Conservation (phyloP, 192 early-diverging fungal species). For the Linnemannia elongata region DNA sequence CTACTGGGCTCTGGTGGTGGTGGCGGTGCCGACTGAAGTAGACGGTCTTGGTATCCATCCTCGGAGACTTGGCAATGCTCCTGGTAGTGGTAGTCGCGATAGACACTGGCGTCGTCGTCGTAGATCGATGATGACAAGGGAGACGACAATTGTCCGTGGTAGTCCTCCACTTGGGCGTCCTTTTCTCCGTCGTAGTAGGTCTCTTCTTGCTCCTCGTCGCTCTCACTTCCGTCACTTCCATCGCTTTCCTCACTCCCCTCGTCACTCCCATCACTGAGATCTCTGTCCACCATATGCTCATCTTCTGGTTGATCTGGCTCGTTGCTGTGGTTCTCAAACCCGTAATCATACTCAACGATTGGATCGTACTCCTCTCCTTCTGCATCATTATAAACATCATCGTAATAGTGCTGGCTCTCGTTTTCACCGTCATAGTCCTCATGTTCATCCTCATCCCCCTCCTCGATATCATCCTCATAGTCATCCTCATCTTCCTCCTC, state of each 20-base stretch:
- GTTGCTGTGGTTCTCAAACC: not conserved
- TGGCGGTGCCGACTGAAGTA: not conserved
- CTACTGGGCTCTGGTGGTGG: not conserved
- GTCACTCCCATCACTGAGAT: not conserved
- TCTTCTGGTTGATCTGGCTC: not conserved
- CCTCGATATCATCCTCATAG: conserved; percentile 10
- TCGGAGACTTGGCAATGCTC: not conserved
- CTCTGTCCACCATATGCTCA: not conserved
- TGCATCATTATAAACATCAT: not conserved
- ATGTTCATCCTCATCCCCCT: not conserved
- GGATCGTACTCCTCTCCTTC: conserved; percentile 17
- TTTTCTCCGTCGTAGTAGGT: not conserved
- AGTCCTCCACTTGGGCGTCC: not conserved
- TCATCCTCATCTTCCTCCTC: conserved; percentile 13
- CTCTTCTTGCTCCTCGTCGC: conserved; percentile 1
- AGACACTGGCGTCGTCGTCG: not conserved
- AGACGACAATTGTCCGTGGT: not conserved
- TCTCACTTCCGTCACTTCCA: not conserved
- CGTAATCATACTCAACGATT: not conserved
- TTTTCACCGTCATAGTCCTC: not conserved
- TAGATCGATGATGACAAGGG: not conserved
- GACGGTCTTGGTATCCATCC: not conserved
- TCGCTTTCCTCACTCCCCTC: not conserved
- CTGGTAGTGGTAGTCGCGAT: not conserved
- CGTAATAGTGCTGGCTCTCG: not conserved